Conservation (phyloP, 129 eudicot genomes). For the Smallanthus sonchifolius region DNA sequence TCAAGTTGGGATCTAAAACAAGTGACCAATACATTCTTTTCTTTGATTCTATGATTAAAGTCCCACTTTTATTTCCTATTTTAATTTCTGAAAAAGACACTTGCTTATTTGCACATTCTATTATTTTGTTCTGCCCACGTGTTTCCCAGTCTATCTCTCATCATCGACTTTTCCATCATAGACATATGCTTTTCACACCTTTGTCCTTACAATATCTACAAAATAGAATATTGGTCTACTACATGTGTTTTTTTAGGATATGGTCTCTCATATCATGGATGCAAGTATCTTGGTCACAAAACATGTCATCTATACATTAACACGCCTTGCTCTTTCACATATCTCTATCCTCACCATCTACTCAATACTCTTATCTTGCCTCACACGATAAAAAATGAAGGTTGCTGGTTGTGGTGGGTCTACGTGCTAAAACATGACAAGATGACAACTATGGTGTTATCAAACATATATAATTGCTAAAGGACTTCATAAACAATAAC, state of each 20-base stretch:
- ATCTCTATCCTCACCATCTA: no score
- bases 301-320: neutral
- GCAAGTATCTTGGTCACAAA: neutral
- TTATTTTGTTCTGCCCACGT: neutral
- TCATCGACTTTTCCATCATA: neutral
- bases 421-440: no score
- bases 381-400: no score
- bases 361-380: no score
- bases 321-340: neutral
- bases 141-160: neutral
- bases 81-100: neutral
- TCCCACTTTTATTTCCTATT: neutral
- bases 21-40: constrained; percentile 1
- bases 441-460: no score
- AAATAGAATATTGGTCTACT: no score
- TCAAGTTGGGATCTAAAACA: neutral
- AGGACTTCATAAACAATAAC: no score
- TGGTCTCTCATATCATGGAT: no score
- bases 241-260: neutral
- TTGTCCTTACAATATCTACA: neutral
- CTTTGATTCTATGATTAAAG: neutral
- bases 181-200: neutral
- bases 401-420: no score
- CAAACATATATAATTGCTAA: no score
- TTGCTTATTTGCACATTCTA: neutral